phyloP scores from a whole-genome alignment of 2,329 filamentous ascomycete genomes.

The Pseudogymnoascus sp. region DNA sequence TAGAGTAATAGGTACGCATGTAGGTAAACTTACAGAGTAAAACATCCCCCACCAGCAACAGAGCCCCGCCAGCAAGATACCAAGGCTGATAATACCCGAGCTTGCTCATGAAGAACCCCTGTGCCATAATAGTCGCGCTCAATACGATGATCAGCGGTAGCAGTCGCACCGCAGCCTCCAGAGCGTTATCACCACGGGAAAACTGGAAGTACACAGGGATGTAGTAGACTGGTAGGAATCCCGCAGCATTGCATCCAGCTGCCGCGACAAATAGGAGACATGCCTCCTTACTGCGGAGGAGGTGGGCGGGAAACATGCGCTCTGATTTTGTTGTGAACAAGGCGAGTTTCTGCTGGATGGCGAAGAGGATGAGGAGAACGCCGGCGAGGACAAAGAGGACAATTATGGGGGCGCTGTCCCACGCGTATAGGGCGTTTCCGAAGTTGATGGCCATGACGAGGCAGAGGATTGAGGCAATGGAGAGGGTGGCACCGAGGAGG shows the following conservation, averaged over 20 bases:
- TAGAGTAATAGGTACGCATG: too few relatives aligned
- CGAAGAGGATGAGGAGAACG: constrained; percentile 21
- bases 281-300: constrained; percentile 15
- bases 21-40: constrained; percentile 28
- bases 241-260: constrained; percentile 35
- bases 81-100: constrained; percentile 33
- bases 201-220: constrained; percentile 42
- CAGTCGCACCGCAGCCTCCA: constrained; percentile 33
- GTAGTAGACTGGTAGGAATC: constrained; percentile 37
- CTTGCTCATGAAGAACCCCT: constrained; percentile 29
- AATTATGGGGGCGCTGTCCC: constrained; percentile 17
- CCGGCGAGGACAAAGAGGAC: constrained; percentile 34
- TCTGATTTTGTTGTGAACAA: constrained; percentile 17
- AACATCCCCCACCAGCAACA: constrained; percentile 29
- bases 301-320: constrained; percentile 18
- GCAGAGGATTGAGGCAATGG: constrained; percentile 19
- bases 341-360: constrained; percentile 15
- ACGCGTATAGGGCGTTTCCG: constrained; percentile 21
- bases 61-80: constrained; percentile 30
- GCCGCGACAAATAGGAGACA: constrained; percentile 33
- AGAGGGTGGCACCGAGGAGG: constrained; percentile 27
- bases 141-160: constrained; percentile 34
- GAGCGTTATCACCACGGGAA: constrained; percentile 37
- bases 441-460: constrained; percentile 24
- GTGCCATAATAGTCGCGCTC: constrained; percentile 28